Base-by-base conservation (phyloP, 1,139 yeast species). In the Debaryomycetaceae sp. region DNA sequence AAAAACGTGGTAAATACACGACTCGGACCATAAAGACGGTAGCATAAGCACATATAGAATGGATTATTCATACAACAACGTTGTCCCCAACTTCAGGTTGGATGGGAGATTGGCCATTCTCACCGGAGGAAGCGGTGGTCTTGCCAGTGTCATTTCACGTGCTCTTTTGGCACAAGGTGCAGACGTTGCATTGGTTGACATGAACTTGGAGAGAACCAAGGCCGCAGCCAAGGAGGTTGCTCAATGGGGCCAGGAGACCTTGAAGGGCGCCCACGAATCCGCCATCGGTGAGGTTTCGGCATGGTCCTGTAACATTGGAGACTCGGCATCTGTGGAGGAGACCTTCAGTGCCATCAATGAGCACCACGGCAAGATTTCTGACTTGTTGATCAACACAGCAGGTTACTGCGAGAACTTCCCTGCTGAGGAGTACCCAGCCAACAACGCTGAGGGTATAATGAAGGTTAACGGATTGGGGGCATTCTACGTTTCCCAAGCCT, bases 121-220 rank as follows among this genome's bases (percentile, higher is more conserved):
- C 49, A 86, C 94, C 28, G 95, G 95, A 39, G 95, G 94, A 14
- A 82, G 89, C 24, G 94, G 94, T 38, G 94, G 94, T 16, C 69
- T 86, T 51, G 83, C 89, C 3, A 66, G 81, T 26, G 80, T 84
- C 14, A 61, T 85, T 61, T 78, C 85, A 39, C 78, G 83, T 59
- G 87, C 86, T 16, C 71, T 81, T 39, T 66, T 84, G 26, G 84
- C 86, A 5, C 84, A 81, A 56, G 85, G 84, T 36, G 85, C 88
- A 5, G 83, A 83, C 14, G 67, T 86, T 35, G 94, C 94, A n/a
- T 70, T 86, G 36, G 73, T 86, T 33, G 94, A 86, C 61, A 74
- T 82, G 69, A 79, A 81, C 64, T 63, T 77, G 55, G 84, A 80
- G 46, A 63, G 76, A 56, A 72, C 78, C 41, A 78, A 75, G 45